Conservation (phyloP, 2,329 filamentous ascomycete genomes). For the Aspergillus aculeatinus region DNA sequence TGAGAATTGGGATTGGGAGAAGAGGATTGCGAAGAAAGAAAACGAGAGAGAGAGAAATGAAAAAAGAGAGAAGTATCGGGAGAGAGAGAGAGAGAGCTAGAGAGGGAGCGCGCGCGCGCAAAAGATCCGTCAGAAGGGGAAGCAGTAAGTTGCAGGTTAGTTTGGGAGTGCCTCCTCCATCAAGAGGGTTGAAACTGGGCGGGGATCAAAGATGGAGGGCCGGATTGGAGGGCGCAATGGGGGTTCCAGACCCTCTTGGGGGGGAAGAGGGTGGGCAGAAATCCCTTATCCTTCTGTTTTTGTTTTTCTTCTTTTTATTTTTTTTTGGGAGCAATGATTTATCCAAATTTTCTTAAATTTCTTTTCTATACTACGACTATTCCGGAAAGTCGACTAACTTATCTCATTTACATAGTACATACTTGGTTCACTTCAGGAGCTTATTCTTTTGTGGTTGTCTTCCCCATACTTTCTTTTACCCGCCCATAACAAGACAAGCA, state of each 20-base stretch:
- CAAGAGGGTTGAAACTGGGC: conserved; percentile 14
- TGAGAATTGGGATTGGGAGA: not conserved
- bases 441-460: not conserved
- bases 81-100: not conserved
- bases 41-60: not conserved
- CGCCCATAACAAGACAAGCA: not conserved
- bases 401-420: not conserved
- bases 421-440: not conserved
- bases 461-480: conserved; percentile 2
- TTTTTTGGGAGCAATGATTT: not conserved
- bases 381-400: not conserved
- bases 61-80: not conserved
- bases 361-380: not conserved
- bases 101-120: conserved; percentile 4
- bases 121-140: conserved; percentile 14
- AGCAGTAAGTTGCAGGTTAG: conserved; percentile 9
- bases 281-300: conserved; percentile 5
- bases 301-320: not conserved
- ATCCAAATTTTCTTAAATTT: not conserved
- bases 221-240: conserved; percentile 15
- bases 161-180: conserved; percentile 12
- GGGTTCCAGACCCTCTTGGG: conserved; percentile 15
- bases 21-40: not conserved
- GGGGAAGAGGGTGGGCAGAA: conserved; percentile 14
- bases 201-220: conserved; percentile 4